Percentiles rank a stretch among this genome's conserved stretches.
These are phyloP conservation scores for Naganishia sp. DNA, from an alignment of 1,284 basidiomycete genomes.

Conservation along the genomic window DNA sequence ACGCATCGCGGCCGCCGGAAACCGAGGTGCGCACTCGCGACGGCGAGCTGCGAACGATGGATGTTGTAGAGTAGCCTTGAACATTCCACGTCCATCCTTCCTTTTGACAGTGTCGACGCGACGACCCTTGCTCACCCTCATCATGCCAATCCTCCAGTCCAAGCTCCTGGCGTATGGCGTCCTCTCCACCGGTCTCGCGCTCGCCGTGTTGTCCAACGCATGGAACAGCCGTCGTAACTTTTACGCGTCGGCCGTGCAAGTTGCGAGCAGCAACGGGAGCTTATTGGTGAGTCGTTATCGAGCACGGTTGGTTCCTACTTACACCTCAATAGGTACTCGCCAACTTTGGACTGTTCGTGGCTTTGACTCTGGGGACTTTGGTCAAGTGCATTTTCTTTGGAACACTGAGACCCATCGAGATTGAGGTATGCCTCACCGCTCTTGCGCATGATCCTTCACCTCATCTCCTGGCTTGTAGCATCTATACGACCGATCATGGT, in stretches of 20 bases:
- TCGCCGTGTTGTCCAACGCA: conserved; percentile 72
- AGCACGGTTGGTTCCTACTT: background rate
- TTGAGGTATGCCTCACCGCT: conserved; percentile 67
- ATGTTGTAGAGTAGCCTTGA: background rate
- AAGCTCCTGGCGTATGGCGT: conserved; percentile 66
- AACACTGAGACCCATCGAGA: conserved; percentile 77
- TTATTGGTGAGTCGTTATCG: conserved; percentile 66
- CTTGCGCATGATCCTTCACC: conserved; percentile 9
- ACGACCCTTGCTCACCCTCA: background rate
- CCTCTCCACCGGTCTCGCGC: conserved; percentile 69
- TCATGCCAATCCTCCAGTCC: conserved; percentile 25
- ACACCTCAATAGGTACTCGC: conserved; percentile 70
- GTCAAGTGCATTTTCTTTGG: conserved; percentile 93
- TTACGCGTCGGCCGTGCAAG: conserved; percentile 86
- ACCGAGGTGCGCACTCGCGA: no score
- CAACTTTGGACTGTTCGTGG: conserved; percentile 82
- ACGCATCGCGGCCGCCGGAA: no score
- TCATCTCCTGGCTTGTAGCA: conserved; percentile 60
- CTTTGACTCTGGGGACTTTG: conserved; percentile 72
- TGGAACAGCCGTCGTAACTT: conserved; percentile 75
- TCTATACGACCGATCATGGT: conserved; percentile 93
- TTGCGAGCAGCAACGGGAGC: conserved; percentile 88
- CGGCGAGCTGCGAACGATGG: no score
- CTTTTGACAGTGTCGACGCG: background rate
- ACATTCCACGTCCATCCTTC: conserved; percentile 3